Evolutionary conservation across 2,329 filamentous ascomycete species (phyloP).

Genomic region (Colletotrichum eremochloae): DNA sequence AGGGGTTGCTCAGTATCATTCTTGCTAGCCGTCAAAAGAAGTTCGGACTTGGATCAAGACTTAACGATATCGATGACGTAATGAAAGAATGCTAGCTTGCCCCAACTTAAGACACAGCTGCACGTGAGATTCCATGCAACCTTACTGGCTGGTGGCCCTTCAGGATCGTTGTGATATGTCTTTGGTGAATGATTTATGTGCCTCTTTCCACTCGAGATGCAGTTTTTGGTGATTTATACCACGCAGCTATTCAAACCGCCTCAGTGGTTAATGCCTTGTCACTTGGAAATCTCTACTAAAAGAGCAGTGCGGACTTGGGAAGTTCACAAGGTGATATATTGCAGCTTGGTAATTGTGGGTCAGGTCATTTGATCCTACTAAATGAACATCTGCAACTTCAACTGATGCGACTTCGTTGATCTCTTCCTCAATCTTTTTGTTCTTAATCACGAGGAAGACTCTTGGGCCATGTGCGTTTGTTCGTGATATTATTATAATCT

Average conservation of each 20-base stretch:
- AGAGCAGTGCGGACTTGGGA: too few relatives aligned
- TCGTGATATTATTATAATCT: constrained; percentile 44
- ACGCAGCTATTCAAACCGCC: too few relatives aligned
- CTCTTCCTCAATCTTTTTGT: constrained; percentile 44
- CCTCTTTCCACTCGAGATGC: neutral
- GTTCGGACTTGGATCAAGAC: neutral
- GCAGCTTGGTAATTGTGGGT: too few relatives aligned
- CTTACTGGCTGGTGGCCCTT: neutral
- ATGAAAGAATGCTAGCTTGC: neutral
- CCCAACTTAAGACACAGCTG: neutral
- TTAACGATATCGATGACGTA: constrained; percentile 2
- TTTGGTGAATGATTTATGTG: neutral
- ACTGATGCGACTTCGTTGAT: constrained; percentile 50
- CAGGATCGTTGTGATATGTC: neutral
- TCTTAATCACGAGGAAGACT: constrained; percentile 49
- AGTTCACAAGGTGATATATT: too few relatives aligned
- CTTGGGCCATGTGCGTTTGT: constrained; percentile 46
- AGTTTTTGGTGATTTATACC: neutral
- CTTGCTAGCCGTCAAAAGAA: too few relatives aligned
- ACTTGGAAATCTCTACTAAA: too few relatives aligned
- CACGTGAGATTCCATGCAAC: neutral
- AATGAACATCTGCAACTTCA: constrained; percentile 48
- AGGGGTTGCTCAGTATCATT: too few relatives aligned
- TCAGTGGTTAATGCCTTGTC: too few relatives aligned
- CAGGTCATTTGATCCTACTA: constrained; percentile 50